These are phyloP conservation scores for Magnaporthales sp. DNA, from an alignment of 2,329 filamentous ascomycete genomes.

Conservation along the genomic window DNA sequence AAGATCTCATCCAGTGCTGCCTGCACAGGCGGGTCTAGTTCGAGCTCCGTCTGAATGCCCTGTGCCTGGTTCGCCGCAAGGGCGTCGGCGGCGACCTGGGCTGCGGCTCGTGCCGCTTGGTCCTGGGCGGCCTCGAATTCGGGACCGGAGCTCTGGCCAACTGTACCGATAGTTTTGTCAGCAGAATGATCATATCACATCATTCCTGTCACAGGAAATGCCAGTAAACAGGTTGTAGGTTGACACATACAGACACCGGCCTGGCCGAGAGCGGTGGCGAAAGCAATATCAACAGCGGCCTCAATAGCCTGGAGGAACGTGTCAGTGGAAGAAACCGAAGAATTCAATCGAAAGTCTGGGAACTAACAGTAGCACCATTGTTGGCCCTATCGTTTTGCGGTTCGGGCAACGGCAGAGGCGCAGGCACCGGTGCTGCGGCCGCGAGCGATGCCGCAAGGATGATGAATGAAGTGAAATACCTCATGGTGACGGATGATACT, in stretches of 20 bases:
- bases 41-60: slow-evolving; percentile 1
- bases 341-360: neutral
- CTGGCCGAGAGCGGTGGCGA: neutral
- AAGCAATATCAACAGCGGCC: slow-evolving; percentile 1
- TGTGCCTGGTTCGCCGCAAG: slow-evolving; percentile 4
- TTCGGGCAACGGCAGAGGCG: neutral
- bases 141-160: neutral
- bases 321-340: neutral
- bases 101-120: slow-evolving; percentile 2
- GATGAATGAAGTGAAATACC: slow-evolving; percentile 2
- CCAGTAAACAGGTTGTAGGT: neutral
- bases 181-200: neutral
- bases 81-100: slow-evolving; percentile 1
- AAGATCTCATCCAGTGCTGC: neutral
- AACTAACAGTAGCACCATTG: slow-evolving; percentile 3
- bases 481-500: neutral
- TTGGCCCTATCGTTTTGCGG: slow-evolving; percentile 6
- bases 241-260: neutral
- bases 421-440: neutral
- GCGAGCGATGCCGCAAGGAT: slow-evolving; percentile 2
- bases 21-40: neutral
- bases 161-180: neutral
- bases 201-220: neutral
- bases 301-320: neutral
- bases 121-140: slow-evolving; percentile 1